Evolutionary conservation across 495 filamentous ascomycete species (phyloP), one percentile per base, ranked within the genome.

Genomic region (Penicillium waksmanii): DNA sequence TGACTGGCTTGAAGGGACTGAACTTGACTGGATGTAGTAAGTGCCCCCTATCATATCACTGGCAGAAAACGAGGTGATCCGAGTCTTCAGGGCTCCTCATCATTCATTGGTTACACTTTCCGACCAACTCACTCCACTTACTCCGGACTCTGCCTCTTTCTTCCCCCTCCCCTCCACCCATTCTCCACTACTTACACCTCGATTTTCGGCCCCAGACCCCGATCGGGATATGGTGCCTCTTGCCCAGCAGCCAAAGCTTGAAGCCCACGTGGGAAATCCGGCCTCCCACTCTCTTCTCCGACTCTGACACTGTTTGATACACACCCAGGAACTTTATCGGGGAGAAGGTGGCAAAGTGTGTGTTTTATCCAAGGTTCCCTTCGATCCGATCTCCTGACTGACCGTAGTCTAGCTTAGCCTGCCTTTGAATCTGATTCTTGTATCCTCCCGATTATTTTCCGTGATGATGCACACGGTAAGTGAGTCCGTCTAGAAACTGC

Each of bases 191-290:
- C 38, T 27, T 38, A 33, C n/a, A 17, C 47, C 50, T 57, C 40
- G 15, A 35, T 11, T 43, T 47, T 61, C 55, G 56, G 62, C 36
- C 54, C 50, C 55, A 43, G 61, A 19, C 19, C 53, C 54, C 46
- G 31, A 66, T 58, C 51, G 55, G 59, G 59, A 18, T 65, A 57
- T 15, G 51, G 34, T 54, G 55, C 19, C 25, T 21, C 31, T 23
- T 48, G 17, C 27, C 57, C 50, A 53, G 34, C 57, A 51, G 34
- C 27, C 6, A 48, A 53, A 64, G 56, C 52, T 50, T 62, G 50
- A 40, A 62, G 53, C 44, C 66, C 63, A 69, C 60, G 63, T 64
- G 66, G 66, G 36, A 62, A 65, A 56, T 31, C 27, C 27, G 27
- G 27, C 27, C 53, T 18, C 52, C 43, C 49, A 25, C 57, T 25